Evolutionary conservation across 2,329 filamentous ascomycete genomes (phyloP), one percentile per base, ranked within the genome.

Genomic region (Clarireedia homoeocarpa): DNA sequence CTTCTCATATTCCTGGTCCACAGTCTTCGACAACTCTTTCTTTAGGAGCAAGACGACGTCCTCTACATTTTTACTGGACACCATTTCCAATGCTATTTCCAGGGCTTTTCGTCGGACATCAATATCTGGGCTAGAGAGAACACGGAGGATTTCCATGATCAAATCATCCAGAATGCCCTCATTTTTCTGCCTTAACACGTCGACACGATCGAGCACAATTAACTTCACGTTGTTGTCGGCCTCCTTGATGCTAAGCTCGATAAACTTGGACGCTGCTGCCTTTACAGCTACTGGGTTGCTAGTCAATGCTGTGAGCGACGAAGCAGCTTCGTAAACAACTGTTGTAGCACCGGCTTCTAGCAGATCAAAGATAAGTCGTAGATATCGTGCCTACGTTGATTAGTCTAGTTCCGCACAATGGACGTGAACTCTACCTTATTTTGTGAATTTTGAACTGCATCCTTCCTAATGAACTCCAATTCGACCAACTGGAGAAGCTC

Each of bases 221-320:
- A 99, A 84, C 76, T 99, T 99, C 62, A 99, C 94, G 69, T 99
- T 99, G 77, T 99, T 99, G 72, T 99, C 94, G 0, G 94, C 86
- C 73, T 97, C 94, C 74, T 95, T 96, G 71, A 99, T 96, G 70
- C 88, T 91, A 7, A 99, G 79, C 72, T 99, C 94, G 62, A 97
- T 96, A 71, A 99, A 94, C 70, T 99, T 99, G 65, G 84, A 82
- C 14, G 94, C 94, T 9, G 94, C 94, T 26, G 94, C 94, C 75
- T 97, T 99, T 58, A 99, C 92, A 17, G 94, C 94, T 12, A 99
- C 94, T 0, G 94, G 92, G 74, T 99, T 99, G 72, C 83, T 95
- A 20, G 94, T 99, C 53, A 99, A 81, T 1, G 91, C 86, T 6
- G 92, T 97, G 56, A 99, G 79, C 12, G 92, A 96, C 1, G 92